These are phyloP conservation scores for Saraca asoca DNA, from an alignment of 331 rosid genomes.

Conservation along the genomic window DNA sequence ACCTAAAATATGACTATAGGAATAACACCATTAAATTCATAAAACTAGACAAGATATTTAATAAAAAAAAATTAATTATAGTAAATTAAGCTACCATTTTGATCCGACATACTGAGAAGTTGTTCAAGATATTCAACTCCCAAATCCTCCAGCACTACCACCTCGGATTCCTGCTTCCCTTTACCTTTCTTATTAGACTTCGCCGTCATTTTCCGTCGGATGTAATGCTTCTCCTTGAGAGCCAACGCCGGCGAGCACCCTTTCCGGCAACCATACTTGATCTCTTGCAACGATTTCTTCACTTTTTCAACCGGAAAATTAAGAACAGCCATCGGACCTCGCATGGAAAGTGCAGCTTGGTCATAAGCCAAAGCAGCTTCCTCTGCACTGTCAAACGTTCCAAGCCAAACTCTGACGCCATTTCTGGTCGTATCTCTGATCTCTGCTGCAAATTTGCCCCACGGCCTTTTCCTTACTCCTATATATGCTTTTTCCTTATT, in stretches of 20 bases:
- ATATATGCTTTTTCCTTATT: conserved; percentile 25
- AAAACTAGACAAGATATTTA: background rate
- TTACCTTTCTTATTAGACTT: conserved; percentile 6
- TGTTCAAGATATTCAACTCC: conserved; percentile 42
- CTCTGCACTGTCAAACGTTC: conserved; percentile 69
- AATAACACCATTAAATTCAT: too few relatives aligned
- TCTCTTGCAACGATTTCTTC: conserved; percentile 39
- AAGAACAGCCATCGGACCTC: conserved; percentile 55
- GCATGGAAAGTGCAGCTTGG: conserved; percentile 69
- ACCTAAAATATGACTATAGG: too few relatives aligned
- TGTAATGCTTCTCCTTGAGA: conserved; percentile 53
- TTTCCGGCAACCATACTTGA: conserved; percentile 27
- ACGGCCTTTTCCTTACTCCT: conserved; percentile 71
- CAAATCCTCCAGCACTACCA: conserved; percentile 32
- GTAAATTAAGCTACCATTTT: conserved; percentile 24
- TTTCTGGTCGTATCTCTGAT: conserved; percentile 75
- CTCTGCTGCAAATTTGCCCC: conserved; percentile 85
- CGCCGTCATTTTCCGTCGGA: conserved; percentile 38
- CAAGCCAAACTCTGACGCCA: conserved; percentile 81
- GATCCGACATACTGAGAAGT: conserved; percentile 26
- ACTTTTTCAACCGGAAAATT: conserved; percentile 62
- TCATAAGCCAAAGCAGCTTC: conserved; percentile 78
- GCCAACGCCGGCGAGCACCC: conserved; percentile 66
- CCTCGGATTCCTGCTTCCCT: background rate
- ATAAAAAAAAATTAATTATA: conserved; percentile 1